Evolutionary conservation across 2,329 filamentous ascomycete species (phyloP).

Genomic region (Fusarium cicatricum): DNA sequence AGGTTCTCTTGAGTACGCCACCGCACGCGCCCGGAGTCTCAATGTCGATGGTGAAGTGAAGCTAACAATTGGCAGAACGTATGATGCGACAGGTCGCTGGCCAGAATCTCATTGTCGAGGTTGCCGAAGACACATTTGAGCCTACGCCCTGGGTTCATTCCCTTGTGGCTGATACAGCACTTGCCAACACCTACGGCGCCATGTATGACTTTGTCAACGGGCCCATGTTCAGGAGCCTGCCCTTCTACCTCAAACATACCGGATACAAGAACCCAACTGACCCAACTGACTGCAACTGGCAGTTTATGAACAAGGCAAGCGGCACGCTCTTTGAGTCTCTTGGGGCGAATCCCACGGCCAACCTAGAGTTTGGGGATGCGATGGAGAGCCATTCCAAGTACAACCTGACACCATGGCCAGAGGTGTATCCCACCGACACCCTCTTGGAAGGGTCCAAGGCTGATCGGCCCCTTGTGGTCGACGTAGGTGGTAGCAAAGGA

Average conservation of each 20-base stretch:
- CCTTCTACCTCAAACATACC: conserved; percentile 44
- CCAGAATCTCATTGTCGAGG: conserved; percentile 47
- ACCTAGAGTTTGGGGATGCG: conserved; percentile 45
- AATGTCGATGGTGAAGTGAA: background rate
- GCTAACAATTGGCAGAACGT: conserved; percentile 35
- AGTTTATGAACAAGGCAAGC: conserved; percentile 41
- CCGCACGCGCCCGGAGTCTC: background rate
- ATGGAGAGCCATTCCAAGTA: conserved; percentile 51
- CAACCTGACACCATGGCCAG: conserved; percentile 49
- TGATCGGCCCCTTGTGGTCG: conserved; percentile 45
- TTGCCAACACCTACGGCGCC: conserved; percentile 45
- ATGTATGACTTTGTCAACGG: conserved; percentile 46
- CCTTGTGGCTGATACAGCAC: conserved; percentile 41
- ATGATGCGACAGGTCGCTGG: conserved; percentile 48
- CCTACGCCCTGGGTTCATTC: conserved; percentile 46
- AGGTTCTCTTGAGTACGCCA: conserved; percentile 44
- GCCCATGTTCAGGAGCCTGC: conserved; percentile 45
- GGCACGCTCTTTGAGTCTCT: conserved; percentile 46
- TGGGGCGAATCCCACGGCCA: conserved; percentile 41
- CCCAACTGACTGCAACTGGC: conserved; percentile 44
- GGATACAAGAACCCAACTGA: conserved; percentile 48
- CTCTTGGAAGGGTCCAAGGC: conserved; percentile 41
- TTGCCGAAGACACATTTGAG: conserved; percentile 45
- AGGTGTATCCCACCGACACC: conserved; percentile 46
- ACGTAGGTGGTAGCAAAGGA: conserved; percentile 49